Evolutionary conservation across 2,329 filamentous ascomycete genomes (phyloP), one percentile per base, ranked within the genome.

Genomic region (Aspergillus sp.): DNA sequence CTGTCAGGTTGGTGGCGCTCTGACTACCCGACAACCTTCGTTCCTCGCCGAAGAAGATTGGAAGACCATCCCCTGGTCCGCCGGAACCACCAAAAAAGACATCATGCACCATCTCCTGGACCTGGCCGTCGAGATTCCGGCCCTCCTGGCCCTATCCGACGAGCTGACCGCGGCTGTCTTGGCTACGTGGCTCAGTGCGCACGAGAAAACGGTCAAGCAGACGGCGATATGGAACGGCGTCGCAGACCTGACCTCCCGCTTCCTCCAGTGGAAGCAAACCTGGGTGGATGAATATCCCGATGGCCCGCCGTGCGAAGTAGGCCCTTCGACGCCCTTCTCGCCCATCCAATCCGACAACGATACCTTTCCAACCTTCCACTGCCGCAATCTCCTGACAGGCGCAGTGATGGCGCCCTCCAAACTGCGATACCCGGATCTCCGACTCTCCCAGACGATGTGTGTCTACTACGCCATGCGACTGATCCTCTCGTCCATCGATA

Each of bases 31-130:
- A 27, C 49, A 52, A n/a, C 59, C 64, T 1, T 63, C 63, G 5
- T 69, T 68, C 44, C 57, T 69, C 7, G 60, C 64, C 4, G 52
- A 48, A 7, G 58, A 66, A 38, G 64, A 66, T 33, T 69, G 67
- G 67, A 69, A 67, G 43, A 65, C 58, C 5, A 52, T 69, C 10
- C 67, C 67, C 0, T 69, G 66, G 66, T 64, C 64, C 29, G 58
- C 60, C 28, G 60, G 58, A 2, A 66, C 65, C 5, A 66, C 59
- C 8, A 52, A 48, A 3, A 69, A 67, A 48, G 64, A 69, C 41
- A 61, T 67, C 19, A 44, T 68, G 8, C 64, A 69, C 42, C 57
- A 67, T 47, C 50, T 69, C 0, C 50, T 68, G 3, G 66, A 69
- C 44, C 50, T 68, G 10, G 64, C 62, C 3, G 58, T 62, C 5